Conservation (phyloP, 192 early-diverging fungal genomes). For the Martensiomyces pterosporus region DNA sequence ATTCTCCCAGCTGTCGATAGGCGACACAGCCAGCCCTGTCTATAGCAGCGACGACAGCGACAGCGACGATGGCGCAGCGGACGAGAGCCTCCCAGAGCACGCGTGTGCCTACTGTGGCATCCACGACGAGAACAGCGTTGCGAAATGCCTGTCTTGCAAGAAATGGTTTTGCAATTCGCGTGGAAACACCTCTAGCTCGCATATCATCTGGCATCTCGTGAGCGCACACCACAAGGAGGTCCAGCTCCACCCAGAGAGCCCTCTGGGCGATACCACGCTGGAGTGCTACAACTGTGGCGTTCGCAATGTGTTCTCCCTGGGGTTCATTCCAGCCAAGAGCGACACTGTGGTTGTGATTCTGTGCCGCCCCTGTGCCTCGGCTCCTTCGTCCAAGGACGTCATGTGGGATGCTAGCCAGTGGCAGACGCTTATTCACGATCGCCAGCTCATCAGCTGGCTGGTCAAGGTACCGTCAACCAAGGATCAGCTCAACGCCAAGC, state of each 20-base stretch:
- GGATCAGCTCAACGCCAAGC: constrained; percentile 78
- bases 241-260: constrained; percentile 83
- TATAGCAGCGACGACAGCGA: constrained; percentile 51
- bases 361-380: constrained; percentile 92
- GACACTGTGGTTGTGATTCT: constrained; percentile 97
- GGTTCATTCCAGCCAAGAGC: constrained; percentile 97
- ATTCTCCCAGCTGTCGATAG: constrained; percentile 33
- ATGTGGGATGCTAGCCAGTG: constrained; percentile 97
- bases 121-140: constrained; percentile 79
- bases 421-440: constrained; percentile 94
- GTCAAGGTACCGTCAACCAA: constrained; percentile 84
- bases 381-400: constrained; percentile 83
- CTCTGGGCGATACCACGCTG: constrained; percentile 88
- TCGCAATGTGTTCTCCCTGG: constrained; percentile 91
- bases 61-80: constrained; percentile 50
- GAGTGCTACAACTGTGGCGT: constrained; percentile 98
- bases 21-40: constrained; percentile 5
- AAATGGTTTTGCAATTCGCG: constrained; percentile 98
- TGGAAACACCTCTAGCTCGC: constrained; percentile 84
- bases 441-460: constrained; percentile 92
- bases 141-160: constrained; percentile 88
- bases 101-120: constrained; percentile 94
- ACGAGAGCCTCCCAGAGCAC: constrained; percentile 63
- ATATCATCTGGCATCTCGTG: constrained; percentile 94
- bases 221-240: constrained; percentile 94